phyloP scores from a whole-genome alignment of 129 eudicot genomes.

The Logfia minima region DNA sequence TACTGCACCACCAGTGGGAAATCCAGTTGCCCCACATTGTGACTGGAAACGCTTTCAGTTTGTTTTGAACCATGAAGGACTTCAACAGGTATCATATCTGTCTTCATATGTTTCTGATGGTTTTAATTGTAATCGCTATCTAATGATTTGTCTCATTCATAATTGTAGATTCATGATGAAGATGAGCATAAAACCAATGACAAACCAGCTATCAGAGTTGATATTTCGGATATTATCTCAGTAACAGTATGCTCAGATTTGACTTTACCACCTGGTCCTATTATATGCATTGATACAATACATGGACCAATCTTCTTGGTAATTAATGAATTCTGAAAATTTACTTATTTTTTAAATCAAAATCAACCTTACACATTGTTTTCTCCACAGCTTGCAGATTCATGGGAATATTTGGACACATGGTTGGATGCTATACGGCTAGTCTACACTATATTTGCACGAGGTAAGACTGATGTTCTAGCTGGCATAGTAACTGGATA shows the following conservation, averaged over 20 bases:
- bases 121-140: not conserved
- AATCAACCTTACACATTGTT: not conserved
- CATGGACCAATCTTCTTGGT: slow-evolving; percentile 76
- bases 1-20: slow-evolving; percentile 73
- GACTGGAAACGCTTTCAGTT: slow-evolving; percentile 85
- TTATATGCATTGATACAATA: slow-evolving; percentile 66
- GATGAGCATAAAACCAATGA: slow-evolving; percentile 38
- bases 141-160: not conserved
- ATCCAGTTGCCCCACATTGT: slow-evolving; percentile 75
- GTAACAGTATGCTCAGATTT: slow-evolving; percentile 86
- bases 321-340: slow-evolving; percentile 25
- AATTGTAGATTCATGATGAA: slow-evolving; percentile 53
- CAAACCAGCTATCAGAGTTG: slow-evolving; percentile 50
- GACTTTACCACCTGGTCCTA: slow-evolving; percentile 92
- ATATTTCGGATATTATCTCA: slow-evolving; percentile 62
- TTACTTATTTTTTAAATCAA: not conserved
- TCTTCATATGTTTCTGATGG: not conserved
- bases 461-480: slow-evolving; percentile 88
- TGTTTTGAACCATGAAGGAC: slow-evolving; percentile 86
- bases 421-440: slow-evolving; percentile 96
- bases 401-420: slow-evolving; percentile 87
- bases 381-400: slow-evolving; percentile 72
- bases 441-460: slow-evolving; percentile 89
- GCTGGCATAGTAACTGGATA: slow-evolving; percentile 81
- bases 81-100: slow-evolving; percentile 57